These are phyloP conservation scores for Eucalyptus sp. DNA, from an alignment of 345 rosid genomes.

Conservation along the genomic window DNA sequence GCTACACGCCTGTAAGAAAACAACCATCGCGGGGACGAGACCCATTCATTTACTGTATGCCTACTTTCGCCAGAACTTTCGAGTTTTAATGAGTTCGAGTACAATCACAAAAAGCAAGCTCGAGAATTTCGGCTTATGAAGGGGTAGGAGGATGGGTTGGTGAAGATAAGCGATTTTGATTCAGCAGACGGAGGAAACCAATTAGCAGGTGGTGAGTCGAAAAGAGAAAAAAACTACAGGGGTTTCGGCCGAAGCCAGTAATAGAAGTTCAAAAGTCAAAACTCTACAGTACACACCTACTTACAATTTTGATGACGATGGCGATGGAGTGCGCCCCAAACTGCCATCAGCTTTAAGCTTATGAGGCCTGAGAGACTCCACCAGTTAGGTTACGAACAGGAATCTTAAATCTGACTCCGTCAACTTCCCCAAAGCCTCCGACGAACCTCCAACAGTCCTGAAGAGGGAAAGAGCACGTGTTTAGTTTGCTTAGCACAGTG, in stretches of 20 bases:
- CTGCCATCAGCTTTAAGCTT: not conserved
- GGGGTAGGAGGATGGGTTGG: not conserved
- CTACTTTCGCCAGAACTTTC: not conserved
- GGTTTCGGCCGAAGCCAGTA: not conserved
- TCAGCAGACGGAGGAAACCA: not conserved
- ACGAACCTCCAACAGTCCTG: constrained; percentile 88
- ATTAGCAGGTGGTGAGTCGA: not conserved
- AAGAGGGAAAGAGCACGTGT: not conserved
- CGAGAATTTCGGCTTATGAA: not conserved
- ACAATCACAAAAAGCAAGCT: not conserved
- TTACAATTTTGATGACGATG: not conserved
- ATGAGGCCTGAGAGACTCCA: not conserved
- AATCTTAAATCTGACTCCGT: constrained; percentile 74
- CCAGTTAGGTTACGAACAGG: constrained; percentile 35
- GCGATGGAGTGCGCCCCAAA: not conserved
- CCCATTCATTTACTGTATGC: not conserved
- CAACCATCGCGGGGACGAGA: not conserved
- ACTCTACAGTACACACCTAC: not conserved
- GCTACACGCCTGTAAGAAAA: not conserved
- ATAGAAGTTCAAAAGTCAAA: not conserved
- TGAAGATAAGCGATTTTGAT: not conserved
- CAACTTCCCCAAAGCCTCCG: constrained; percentile 74
- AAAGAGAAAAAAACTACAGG: not conserved
- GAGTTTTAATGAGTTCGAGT: not conserved
- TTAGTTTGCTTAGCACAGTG: not conserved